A percentile compares a stretch with the other conserved stretches of the same genome.
These are phyloP conservation scores for Phaeolepiota aurea DNA, from an alignment of 768 basidiomycete genomes.

Conservation along the genomic window DNA sequence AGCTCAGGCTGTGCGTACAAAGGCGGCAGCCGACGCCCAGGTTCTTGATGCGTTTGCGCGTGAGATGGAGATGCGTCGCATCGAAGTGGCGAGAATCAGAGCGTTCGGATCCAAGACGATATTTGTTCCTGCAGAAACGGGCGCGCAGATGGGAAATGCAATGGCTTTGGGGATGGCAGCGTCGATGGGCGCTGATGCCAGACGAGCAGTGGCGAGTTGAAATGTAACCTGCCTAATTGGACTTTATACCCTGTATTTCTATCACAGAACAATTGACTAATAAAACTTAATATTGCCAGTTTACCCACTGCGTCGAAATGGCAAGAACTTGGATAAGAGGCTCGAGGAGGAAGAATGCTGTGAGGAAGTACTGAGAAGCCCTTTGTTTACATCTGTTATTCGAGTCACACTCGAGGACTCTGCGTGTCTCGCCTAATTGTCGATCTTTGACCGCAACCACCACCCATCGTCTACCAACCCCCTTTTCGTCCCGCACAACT, in stretches of 20 bases:
- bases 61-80: slow-evolving; percentile 66
- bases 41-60: slow-evolving; percentile 62
- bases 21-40: slow-evolving; percentile 51
- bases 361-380: neutral
- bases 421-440: slow-evolving; percentile 31
- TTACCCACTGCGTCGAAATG: no score
- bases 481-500: neutral
- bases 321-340: neutral
- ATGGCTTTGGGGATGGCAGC: slow-evolving; percentile 69
- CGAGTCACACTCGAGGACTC: slow-evolving; percentile 22
- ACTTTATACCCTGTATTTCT: neutral
- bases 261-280: neutral
- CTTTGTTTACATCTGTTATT: slow-evolving; percentile 30
- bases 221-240: neutral
- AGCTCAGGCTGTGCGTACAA: slow-evolving; percentile 57
- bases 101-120: slow-evolving; percentile 66
- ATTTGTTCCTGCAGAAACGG: slow-evolving; percentile 61
- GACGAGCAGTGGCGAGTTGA: slow-evolving; percentile 7
- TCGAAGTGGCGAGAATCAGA: slow-evolving; percentile 52
- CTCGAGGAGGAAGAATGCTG: neutral
- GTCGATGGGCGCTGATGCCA: slow-evolving; percentile 41
- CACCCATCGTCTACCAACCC: slow-evolving; percentile 5
- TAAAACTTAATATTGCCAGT: neutral
- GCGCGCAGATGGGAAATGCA: slow-evolving; percentile 48
- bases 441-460: slow-evolving; percentile 17